Conservation (phyloP, 2,329 filamentous ascomycete genomes). For the Mollisia scopiformis region DNA sequence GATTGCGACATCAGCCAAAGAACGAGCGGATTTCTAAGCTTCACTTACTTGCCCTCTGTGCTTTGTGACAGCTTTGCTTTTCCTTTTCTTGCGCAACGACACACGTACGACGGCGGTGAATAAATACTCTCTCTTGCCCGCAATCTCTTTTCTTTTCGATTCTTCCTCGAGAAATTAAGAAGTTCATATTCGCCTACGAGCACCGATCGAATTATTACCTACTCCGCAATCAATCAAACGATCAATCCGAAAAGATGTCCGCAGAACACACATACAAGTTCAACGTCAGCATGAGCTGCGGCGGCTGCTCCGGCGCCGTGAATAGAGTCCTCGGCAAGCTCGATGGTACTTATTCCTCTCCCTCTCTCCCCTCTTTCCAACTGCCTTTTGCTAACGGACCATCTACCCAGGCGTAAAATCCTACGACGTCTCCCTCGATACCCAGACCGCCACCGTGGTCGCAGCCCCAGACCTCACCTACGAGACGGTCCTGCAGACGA, state of each 20-base stretch:
- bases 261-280: conserved; percentile 89
- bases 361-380: background rate
- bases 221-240: conserved; percentile 2
- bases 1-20: conserved; percentile 2
- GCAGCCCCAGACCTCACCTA: conserved; percentile 73
- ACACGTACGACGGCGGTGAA: background rate
- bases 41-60: too few relatives aligned
- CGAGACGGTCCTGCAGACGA: conserved; percentile 81
- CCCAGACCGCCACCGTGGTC: conserved; percentile 78
- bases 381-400: background rate
- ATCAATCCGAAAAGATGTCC: conserved; percentile 13
- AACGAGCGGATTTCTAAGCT: conserved; percentile 4
- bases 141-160: background rate
- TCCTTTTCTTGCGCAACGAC: background rate
- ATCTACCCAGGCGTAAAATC: conserved; percentile 73
- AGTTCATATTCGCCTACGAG: too few relatives aligned
- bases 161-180: background rate
- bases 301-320: conserved; percentile 93
- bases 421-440: conserved; percentile 86
- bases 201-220: too few relatives aligned
- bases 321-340: conserved; percentile 91
- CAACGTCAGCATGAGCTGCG: conserved; percentile 90
- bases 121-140: background rate
- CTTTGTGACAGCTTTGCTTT: conserved; percentile 1
- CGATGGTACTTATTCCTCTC: conserved; percentile 66